phyloP scores from a whole-genome alignment of 768 basidiomycete species.

The Melanogaster broomeanus region DNA sequence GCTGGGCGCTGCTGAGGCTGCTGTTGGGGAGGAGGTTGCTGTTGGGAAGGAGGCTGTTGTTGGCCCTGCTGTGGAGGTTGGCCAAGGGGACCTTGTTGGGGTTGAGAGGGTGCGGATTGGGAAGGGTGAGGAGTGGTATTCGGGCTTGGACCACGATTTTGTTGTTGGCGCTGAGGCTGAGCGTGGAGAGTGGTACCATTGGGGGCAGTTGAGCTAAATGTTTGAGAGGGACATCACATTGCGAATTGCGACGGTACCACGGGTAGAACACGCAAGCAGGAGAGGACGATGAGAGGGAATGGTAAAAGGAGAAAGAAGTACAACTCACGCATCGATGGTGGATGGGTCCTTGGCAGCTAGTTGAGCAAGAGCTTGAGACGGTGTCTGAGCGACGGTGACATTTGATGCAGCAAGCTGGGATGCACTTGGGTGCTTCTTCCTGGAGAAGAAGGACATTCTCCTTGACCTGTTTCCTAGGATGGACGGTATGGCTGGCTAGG shows the following conservation, averaged over 20 bases:
- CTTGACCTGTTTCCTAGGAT: constrained; percentile 58
- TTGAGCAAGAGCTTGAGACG: constrained; percentile 70
- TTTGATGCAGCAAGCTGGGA: constrained; percentile 43
- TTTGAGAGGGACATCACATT: neutral
- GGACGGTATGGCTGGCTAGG: constrained; percentile 64
- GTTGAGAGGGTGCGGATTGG: constrained; percentile 30
- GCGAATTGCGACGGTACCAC: constrained; percentile 1
- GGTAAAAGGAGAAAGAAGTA: constrained; percentile 2
- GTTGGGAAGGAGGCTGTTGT: constrained; percentile 28
- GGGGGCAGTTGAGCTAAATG: constrained; percentile 14
- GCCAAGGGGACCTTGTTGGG: neutral
- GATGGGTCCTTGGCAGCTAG: constrained; percentile 36
- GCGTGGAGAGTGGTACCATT: constrained; percentile 25
- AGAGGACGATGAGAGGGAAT: neutral
- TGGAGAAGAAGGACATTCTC: constrained; percentile 93
- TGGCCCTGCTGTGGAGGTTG: constrained; percentile 37
- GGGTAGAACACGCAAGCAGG: neutral
- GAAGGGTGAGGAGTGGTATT: constrained; percentile 29
- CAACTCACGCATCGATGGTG: constrained; percentile 39
- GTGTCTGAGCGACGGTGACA: constrained; percentile 63
- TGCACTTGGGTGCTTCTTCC: constrained; percentile 73
- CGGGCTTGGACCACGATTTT: constrained; percentile 37
- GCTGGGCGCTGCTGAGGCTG: constrained; percentile 52
- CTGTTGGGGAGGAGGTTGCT: constrained; percentile 31
- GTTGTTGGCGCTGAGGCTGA: constrained; percentile 38